A percentile compares a stretch with the other conserved stretches of the same genome.
These are phyloP conservation scores for Heterobasidion irregulare DNA, from an alignment of 1,284 basidiomycete species.

Conservation along the genomic window DNA sequence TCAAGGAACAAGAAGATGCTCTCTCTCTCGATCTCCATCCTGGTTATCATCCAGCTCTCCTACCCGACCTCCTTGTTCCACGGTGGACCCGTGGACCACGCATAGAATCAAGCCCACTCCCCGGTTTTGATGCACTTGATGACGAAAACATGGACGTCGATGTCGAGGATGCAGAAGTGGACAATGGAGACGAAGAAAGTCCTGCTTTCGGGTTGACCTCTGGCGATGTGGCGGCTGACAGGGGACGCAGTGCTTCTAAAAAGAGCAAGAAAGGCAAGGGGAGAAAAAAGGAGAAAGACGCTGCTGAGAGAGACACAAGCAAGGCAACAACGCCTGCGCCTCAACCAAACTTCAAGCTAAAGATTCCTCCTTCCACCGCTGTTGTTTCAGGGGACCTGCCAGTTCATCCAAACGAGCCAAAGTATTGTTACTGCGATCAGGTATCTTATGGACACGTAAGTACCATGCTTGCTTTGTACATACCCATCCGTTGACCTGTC, in stretches of 20 bases:
- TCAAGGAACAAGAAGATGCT: conserved; percentile 61
- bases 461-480: conserved; percentile 2
- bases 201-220: neutral
- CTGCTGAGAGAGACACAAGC: neutral
- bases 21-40: conserved; percentile 45
- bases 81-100: conserved; percentile 37
- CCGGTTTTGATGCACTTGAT: conserved; percentile 17
- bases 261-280: conserved; percentile 7
- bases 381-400: conserved; percentile 6
- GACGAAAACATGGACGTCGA: neutral
- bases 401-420: conserved; percentile 40
- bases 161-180: neutral
- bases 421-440: conserved; percentile 73
- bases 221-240: conserved; percentile 2
- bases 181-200: conserved; percentile 1
- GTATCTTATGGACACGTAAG: conserved; percentile 70
- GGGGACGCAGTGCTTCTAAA: neutral
- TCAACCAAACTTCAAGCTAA: conserved; percentile 15
- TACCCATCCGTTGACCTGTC: conserved; percentile 3
- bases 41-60: conserved; percentile 44
- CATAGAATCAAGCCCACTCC: conserved; percentile 31
- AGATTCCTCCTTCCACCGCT: conserved; percentile 17
- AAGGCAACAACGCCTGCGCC: neutral
- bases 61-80: conserved; percentile 52
- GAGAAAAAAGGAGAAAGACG: neutral